Base-by-base conservation (phyloP, 2,329 filamentous ascomycete species). In the Samsoniella hepiali region DNA sequence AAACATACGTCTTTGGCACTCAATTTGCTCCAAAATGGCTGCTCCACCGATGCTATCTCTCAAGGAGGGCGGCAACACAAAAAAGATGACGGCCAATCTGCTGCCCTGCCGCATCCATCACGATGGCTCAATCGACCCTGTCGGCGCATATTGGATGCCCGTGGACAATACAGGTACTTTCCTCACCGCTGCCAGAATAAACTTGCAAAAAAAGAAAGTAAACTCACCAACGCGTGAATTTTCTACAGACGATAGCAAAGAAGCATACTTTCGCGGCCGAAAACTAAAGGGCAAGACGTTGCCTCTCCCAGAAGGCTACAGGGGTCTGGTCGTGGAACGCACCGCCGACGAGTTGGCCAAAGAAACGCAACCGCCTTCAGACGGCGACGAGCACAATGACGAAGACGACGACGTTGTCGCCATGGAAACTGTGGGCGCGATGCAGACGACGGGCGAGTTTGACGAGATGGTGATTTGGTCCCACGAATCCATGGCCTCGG, bases 41-140 rank as follows among this genome's bases (percentile, higher is more conserved):
- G 75, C 76, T 15, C 45, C 47, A 63, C 73, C 77, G 44, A 81
- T 82, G 17, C 74, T 83, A 32, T 69, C 71, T 3, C 70, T 83
- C 36, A 71, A 73, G n/a, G 65, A 70, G 5, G 63, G 67, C 31
- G 61, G 68, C 2, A 60, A 64, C 6, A 63, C 64, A 2, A 50
- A 63, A 27, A 80, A 81, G 64, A 79, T 80, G 62, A 85, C 81
- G 0, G 84, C 89, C 4, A 89, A 97, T 71, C 78, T 97, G 27
- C 81, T 97, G 15, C 93, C 93, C 3, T 95, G 91, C 70, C 85
- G 86, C 62, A 86, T 97, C 71, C 84, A 93, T 69, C 89, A 96
- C 74, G 86, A 90, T 69, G 93, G 93, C 1, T 81, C 87, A 1
- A 80, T 94, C 61, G 83, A 87, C 58, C 79, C 86, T 1, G 78